phyloP scores from a whole-genome alignment of 2,329 filamentous ascomycete genomes.

The Davidsoniella neocaledoniae region DNA sequence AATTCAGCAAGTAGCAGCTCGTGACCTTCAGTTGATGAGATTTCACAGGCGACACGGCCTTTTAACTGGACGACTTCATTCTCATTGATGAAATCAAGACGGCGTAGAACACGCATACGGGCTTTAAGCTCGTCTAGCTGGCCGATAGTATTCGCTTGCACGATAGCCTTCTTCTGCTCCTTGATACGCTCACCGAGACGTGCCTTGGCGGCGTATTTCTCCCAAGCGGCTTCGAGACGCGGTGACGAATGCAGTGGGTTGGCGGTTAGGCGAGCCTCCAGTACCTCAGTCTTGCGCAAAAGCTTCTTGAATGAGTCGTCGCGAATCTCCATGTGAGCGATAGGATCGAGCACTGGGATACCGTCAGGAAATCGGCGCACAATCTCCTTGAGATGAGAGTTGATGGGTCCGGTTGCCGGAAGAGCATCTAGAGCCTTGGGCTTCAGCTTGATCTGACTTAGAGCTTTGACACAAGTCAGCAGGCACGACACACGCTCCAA shows the following conservation, averaged over 20 bases:
- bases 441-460: constrained; percentile 61
- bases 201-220: constrained; percentile 72
- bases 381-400: constrained; percentile 60
- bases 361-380: constrained; percentile 84
- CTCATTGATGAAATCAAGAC: constrained; percentile 90
- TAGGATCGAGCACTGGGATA: constrained; percentile 71
- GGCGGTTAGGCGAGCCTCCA: constrained; percentile 74
- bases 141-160: constrained; percentile 68
- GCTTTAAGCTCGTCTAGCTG: constrained; percentile 94
- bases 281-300: constrained; percentile 86
- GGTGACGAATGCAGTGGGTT: constrained; percentile 89
- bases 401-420: constrained; percentile 29
- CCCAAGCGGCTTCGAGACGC: constrained; percentile 66
- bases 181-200: constrained; percentile 65
- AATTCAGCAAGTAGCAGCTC: constrained; percentile 86
- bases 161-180: constrained; percentile 71
- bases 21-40: constrained; percentile 78
- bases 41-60: constrained; percentile 92
- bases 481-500: constrained; percentile 78
- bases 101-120: constrained; percentile 83
- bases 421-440: constrained; percentile 11
- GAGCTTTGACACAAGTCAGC: constrained; percentile 66
- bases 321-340: constrained; percentile 89
- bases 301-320: constrained; percentile 91
- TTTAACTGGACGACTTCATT: constrained; percentile 92